Evolutionary conservation across 371 early-diverging fungal species (phyloP).

Genomic region (Coemansia sp.): DNA sequence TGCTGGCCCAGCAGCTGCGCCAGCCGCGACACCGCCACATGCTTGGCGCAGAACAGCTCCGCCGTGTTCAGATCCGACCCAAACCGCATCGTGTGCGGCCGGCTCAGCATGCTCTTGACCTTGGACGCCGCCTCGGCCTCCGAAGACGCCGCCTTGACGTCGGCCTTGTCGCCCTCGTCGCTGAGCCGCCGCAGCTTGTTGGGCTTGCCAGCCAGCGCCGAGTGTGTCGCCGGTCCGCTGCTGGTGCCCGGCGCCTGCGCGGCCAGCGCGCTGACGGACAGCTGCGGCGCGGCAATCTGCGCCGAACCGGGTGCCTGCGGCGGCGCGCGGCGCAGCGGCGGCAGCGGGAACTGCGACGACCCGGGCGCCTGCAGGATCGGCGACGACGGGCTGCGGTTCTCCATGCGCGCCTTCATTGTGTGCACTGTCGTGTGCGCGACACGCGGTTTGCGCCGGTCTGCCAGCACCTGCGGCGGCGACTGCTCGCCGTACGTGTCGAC

Average conservation of each 20-base stretch:
- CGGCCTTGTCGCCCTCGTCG: conserved; percentile 18
- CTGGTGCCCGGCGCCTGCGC: conserved; percentile 13
- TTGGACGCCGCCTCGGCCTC: conserved; percentile 37
- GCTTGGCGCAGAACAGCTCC: conserved; percentile 81
- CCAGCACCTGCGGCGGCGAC: conserved; percentile 46
- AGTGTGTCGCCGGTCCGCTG: neutral
- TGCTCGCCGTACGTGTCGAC: conserved; percentile 27
- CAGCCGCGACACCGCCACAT: conserved; percentile 77
- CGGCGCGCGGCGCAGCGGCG: conserved; percentile 25
- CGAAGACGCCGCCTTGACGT: neutral
- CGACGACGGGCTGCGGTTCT: conserved; percentile 40
- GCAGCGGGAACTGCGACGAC: conserved; percentile 11
- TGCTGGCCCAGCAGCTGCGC: conserved; percentile 68
- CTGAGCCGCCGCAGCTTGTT: conserved; percentile 35
- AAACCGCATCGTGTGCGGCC: conserved; percentile 55
- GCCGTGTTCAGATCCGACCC: conserved; percentile 81
- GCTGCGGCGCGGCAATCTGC: conserved; percentile 22
- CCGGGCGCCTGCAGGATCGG: conserved; percentile 17
- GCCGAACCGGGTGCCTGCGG: too few species aligned
- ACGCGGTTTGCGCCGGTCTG: conserved; percentile 52
- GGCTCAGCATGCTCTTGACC: conserved; percentile 49
- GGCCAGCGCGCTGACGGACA: conserved; percentile 8
- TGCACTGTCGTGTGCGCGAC: conserved; percentile 47
- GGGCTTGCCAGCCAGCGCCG: conserved; percentile 20
- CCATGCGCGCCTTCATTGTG: conserved; percentile 52